Evolutionary conservation across 345 rosid genomes (phyloP).

Genomic region (Eucalyptus regnans): DNA sequence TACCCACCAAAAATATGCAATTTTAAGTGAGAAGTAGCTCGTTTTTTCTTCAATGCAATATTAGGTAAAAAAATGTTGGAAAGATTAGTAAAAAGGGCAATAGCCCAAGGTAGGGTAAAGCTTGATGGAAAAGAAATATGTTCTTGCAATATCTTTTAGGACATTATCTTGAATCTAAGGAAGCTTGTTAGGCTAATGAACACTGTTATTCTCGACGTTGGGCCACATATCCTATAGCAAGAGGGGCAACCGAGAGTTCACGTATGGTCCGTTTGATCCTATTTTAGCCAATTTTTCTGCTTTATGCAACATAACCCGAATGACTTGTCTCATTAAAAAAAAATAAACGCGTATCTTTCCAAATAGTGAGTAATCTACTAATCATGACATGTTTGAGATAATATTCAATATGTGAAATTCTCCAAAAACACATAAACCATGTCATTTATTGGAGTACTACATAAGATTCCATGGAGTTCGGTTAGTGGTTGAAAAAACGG

Average conservation of each 20-base stretch:
- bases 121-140: not conserved
- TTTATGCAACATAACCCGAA: not conserved
- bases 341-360: not conserved
- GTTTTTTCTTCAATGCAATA: not conserved
- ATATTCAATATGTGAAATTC: not conserved
- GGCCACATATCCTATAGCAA: not conserved
- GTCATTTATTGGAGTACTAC: not conserved
- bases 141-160: not conserved
- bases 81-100: not conserved
- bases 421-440: not conserved
- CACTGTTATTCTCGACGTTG: not conserved
- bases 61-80: not conserved
- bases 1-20: not conserved
- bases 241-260: not conserved
- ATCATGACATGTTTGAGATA: not conserved
- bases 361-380: not conserved
- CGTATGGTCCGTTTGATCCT: not conserved
- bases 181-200: not conserved
- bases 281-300: not conserved
- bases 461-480: not conserved
- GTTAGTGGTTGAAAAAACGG: not conserved
- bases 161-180: not conserved
- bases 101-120: not conserved
- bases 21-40: not conserved
- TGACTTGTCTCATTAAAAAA: not conserved